Evolutionary conservation across 805 yeast species (phyloP), one percentile per base, ranked within the genome.

Genomic region (Blastobotrys mokoenaii): DNA sequence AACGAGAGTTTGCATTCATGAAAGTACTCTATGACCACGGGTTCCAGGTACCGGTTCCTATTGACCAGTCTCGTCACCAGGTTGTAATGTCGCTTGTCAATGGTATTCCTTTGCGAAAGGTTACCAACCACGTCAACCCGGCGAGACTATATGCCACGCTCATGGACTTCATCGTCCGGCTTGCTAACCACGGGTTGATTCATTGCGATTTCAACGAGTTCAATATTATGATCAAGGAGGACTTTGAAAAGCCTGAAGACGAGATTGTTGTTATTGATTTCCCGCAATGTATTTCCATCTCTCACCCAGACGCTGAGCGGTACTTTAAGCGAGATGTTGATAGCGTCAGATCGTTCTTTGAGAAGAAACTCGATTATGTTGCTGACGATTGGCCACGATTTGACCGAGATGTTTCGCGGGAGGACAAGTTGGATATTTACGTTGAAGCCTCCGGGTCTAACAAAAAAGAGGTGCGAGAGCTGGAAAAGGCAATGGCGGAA

Each of bases 141-240:
- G 77, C 79, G 50, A 73, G 77, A 51, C 71, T 93, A 41, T 93
- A 93, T 61, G 79, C 87, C 25, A 82, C 86, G 45, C 70, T 93
- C 58, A 90, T 93, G 97, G 69, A 72, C 46, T 89, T 93, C 59
- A 81, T 84, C 16, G 94, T 89, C 11, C 74, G 79, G 50, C 68
- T 93, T 44, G 98, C 84, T 4, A 81, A 84, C 57, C 77, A 82
- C 54, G 99, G 99, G 1, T 71, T 93, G 46, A 88, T 93, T 44
- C 99, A 93, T 65, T 90, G 98, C 72, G 99, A 93, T 69, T 93
- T 81, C 69, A 93, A 93, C 64, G 99, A 93, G 67, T 93, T 93
- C 65, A 93, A 93, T 63, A 87, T 93, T 54, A 86, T 93, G 76
- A 80, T 87, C 27, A 71, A 84, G 35, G 83, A 83, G 51, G 53